Evolutionary conservation across 2,329 filamentous ascomycete genomes (phyloP).

Genomic region (Curvularia verruculosa): DNA sequence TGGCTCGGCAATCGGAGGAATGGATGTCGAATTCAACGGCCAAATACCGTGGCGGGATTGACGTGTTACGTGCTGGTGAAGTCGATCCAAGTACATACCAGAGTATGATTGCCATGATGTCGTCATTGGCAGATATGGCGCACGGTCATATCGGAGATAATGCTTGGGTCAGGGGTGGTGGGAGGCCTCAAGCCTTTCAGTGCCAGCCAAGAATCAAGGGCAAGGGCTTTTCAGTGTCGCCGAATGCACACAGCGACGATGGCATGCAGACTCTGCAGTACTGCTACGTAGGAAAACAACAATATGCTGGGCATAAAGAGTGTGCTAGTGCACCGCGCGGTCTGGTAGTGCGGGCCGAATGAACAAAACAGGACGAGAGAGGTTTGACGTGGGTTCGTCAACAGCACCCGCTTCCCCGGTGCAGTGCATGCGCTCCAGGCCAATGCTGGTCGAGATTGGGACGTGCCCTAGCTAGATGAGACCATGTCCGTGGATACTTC

Average conservation of each 20-base stretch:
- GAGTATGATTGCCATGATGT: neutral
- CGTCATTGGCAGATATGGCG: constrained; percentile 3
- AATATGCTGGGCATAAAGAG: neutral
- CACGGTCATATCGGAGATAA: neutral
- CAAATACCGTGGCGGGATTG: neutral
- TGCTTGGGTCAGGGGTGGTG: neutral
- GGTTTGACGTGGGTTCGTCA: constrained; percentile 25
- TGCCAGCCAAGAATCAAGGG: neutral
- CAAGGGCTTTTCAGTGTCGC: neutral
- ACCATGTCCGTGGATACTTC: constrained; percentile 22
- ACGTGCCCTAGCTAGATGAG: constrained; percentile 24
- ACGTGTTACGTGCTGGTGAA: neutral
- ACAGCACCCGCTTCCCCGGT: constrained; percentile 38
- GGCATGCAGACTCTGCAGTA: neutral
- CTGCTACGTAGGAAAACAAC: neutral
- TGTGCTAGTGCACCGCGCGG: neutral
- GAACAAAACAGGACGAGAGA: constrained; percentile 1
- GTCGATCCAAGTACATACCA: neutral
- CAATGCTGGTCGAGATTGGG: neutral
- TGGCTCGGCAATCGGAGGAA: neutral
- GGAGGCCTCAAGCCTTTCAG: neutral
- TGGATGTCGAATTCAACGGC: neutral
- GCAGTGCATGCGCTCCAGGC: constrained; percentile 12
- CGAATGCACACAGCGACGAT: neutral
- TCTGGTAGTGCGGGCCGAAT: neutral